Percentiles rank a stretch among this genome's conserved stretches.
These are phyloP conservation scores for Talaromyces verruculosus DNA, from an alignment of 2,329 filamentous ascomycete genomes.

Conservation along the genomic window DNA sequence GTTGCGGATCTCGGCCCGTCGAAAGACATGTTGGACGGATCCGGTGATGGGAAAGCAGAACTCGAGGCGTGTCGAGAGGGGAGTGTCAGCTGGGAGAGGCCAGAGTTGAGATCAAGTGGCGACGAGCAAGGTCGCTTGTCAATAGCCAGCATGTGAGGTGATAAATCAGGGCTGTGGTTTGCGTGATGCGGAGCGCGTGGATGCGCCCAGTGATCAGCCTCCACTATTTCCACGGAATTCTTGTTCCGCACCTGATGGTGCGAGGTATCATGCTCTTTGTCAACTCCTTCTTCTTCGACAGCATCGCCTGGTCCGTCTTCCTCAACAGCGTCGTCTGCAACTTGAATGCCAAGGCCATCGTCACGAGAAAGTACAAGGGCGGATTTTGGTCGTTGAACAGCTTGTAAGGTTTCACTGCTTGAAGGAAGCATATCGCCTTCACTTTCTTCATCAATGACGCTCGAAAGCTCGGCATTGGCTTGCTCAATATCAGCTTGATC, in stretches of 20 bases:
- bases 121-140: conserved; percentile 46
- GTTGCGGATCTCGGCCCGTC: conserved; percentile 45
- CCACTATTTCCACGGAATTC: conserved; percentile 33
- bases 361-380: conserved; percentile 17
- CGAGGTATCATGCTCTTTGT: neutral
- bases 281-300: conserved; percentile 1
- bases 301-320: conserved; percentile 21
- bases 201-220: conserved; percentile 32
- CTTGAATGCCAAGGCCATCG: conserved; percentile 34
- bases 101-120: conserved; percentile 40
- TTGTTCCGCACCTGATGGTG: conserved; percentile 23
- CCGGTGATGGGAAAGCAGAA: conserved; percentile 49
- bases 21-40: conserved; percentile 42
- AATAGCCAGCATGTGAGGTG: conserved; percentile 37
- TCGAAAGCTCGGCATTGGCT: neutral
- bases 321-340: conserved; percentile 18
- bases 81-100: conserved; percentile 42
- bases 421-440: conserved; percentile 18
- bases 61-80: conserved; percentile 40
- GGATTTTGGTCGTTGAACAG: neutral
- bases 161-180: conserved; percentile 37
- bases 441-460: conserved; percentile 17
- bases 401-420: conserved; percentile 22
- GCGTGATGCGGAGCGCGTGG: conserved; percentile 24
- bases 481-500: neutral